Conservation (phyloP, 2,329 filamentous ascomycete genomes). For the Zalaria sp. region DNA sequence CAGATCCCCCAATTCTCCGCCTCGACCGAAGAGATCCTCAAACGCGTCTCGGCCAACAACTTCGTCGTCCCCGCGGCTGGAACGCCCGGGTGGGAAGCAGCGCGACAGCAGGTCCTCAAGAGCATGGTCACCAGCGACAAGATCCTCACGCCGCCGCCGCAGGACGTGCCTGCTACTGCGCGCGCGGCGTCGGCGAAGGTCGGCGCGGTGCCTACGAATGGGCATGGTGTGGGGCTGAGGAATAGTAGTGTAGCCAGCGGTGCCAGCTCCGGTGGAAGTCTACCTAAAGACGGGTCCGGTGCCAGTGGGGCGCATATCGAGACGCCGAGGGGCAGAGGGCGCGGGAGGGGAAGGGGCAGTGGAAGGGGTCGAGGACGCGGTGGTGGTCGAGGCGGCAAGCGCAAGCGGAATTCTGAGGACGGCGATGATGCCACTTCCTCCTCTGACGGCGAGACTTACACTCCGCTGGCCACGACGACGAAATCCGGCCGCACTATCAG, state of each 20-base stretch:
- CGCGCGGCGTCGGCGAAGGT: slow-evolving; percentile 10
- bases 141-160: slow-evolving; percentile 22
- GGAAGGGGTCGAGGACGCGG: slow-evolving; percentile 21
- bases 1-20: slow-evolving; percentile 10
- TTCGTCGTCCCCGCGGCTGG: slow-evolving; percentile 17
- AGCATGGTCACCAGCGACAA: slow-evolving; percentile 31
- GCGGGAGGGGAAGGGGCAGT: slow-evolving; percentile 17
- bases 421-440: slow-evolving; percentile 25
- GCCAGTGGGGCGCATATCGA: background rate
- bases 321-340: slow-evolving; percentile 4
- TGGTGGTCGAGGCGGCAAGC: slow-evolving; percentile 8
- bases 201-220: background rate
- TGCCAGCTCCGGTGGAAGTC: slow-evolving; percentile 1
- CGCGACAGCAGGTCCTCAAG: slow-evolving; percentile 30
- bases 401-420: slow-evolving; percentile 9
- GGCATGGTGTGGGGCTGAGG: background rate
- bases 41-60: slow-evolving; percentile 22
- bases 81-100: slow-evolving; percentile 29
- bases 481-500: slow-evolving; percentile 62
- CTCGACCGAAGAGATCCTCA: slow-evolving; percentile 27
- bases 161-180: slow-evolving; percentile 13
- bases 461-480: slow-evolving; percentile 49
- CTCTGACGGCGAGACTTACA: slow-evolving; percentile 25
- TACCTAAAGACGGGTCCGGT: background rate
- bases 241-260: slow-evolving; percentile 3